Evolutionary conservation across 1,284 basidiomycete genomes (phyloP), one percentile per base, ranked within the genome.

Genomic region (Cryptococcus sp.): DNA sequence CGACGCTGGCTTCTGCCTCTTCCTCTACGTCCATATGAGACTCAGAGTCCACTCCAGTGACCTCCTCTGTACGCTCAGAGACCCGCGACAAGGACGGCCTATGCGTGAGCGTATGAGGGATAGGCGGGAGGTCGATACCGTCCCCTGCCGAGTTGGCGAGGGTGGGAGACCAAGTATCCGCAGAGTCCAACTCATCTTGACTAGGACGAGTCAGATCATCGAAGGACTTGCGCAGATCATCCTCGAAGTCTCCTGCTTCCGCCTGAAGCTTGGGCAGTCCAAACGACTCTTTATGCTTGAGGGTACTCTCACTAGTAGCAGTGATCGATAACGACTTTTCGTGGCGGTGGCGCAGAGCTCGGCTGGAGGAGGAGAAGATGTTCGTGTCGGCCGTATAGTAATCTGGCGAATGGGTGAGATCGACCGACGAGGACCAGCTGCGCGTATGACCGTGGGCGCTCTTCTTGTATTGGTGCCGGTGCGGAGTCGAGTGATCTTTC

Each of bases 71-170:
- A n/a, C 25, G 19, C 41, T 63, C 61, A 1, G 61, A 53, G 3
- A 65, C 63, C 22, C 54, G 49, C 5, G 57, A 60, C 23, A 62
- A 46, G 6, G 53, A 52, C 1, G 52, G 53, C n/a, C 39, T 53
- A 25, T 56, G 54, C 15, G 45, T 51, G 10, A 64, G 53, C 17
- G 52, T 46, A 3, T 22, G 45, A 5, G 68, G 68, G 53, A 71
- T 61, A 5, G 67, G 66, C 4, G 70, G 70, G 2, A 69, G 54
- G 47, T 71, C 67, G 31, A 69, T 57, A 15, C 69, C 59, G 23
- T 44, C 35, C 8, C 22, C 22, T 15, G 16, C 27, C 17, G 16
- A 41, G 16, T 44, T 48, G 5, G 40, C 35, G 22, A 39, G 42
- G 25, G 46, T 27, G 13, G 31, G 31, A 13, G 5, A 16, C 27